Percentiles rank a stretch among this genome's conserved stretches.
phyloP scores from a whole-genome alignment of 768 basidiomycete genomes.

The Mycena galopus region DNA sequence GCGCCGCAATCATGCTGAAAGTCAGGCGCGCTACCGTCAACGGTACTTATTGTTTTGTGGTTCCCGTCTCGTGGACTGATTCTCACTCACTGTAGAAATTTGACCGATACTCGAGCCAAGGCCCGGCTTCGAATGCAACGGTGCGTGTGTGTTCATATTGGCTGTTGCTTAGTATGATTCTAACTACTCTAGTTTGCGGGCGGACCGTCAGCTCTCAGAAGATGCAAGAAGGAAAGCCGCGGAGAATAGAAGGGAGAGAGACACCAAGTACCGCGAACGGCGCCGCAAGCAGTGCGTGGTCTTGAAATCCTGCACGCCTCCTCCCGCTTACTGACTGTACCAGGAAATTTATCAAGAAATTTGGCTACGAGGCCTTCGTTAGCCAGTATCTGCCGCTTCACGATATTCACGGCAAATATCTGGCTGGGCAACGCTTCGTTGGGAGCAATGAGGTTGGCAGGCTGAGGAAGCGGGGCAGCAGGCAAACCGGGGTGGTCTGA shows the following conservation, averaged over 20 bases:
- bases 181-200: neutral
- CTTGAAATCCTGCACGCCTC: too few relatives aligned
- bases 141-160: too few relatives aligned
- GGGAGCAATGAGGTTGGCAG: neutral
- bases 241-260: neutral
- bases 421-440: neutral
- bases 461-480: too few relatives aligned
- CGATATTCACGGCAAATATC: neutral
- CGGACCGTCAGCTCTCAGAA: neutral
- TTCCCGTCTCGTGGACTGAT: too few relatives aligned
- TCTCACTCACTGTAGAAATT: neutral
- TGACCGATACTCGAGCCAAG: neutral
- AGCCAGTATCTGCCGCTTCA: neutral
- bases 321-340: neutral
- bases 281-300: neutral
- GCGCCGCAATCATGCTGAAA: neutral
- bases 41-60: too few relatives aligned
- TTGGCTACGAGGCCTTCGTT: neutral
- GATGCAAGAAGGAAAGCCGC: neutral
- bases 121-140: neutral
- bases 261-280: neutral
- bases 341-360: constrained; percentile 14
- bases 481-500: too few relatives aligned
- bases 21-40: neutral
- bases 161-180: neutral